Conservation (phyloP, 140 eudicot species). For the Ambrosia hybrid region DNA sequence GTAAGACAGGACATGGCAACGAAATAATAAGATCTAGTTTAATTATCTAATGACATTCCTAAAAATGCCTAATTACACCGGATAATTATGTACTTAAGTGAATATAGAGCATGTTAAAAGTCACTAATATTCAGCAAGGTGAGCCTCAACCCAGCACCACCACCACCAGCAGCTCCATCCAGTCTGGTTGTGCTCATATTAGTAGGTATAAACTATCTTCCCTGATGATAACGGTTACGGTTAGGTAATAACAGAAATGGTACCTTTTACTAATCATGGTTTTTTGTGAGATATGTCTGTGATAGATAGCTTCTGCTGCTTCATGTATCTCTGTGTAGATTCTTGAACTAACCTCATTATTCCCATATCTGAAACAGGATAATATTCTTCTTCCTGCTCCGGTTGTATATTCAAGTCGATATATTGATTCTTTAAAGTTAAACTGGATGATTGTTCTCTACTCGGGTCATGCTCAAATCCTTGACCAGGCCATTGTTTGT, state of each 20-base stretch:
- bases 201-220: not conserved
- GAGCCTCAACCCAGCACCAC: not conserved
- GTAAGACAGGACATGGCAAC: not conserved
- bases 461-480: slow-evolving; percentile 6
- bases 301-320: slow-evolving; percentile 30
- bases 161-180: slow-evolving; percentile 15
- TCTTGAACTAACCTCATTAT: slow-evolving; percentile 32
- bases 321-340: slow-evolving; percentile 33
- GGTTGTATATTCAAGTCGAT: slow-evolving; percentile 78
- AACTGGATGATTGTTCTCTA: slow-evolving; percentile 21
- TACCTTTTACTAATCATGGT: slow-evolving; percentile 18
- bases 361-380: slow-evolving; percentile 32
- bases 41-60: slow-evolving; percentile 6
- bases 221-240: slow-evolving; percentile 15
- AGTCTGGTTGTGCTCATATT: slow-evolving; percentile 28
- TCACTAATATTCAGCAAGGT: not conserved
- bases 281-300: not conserved
- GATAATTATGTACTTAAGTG: slow-evolving; percentile 27
- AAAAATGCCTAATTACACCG: slow-evolving; percentile 13
- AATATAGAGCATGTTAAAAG: slow-evolving; percentile 22
- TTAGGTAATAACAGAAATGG: slow-evolving; percentile 5
- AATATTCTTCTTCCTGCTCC: slow-evolving; percentile 59
- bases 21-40: not conserved
- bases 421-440: slow-evolving; percentile 52
- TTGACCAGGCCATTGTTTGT: not conserved